phyloP scores from a whole-genome alignment of 2,329 filamentous ascomycete genomes.

The Teratosphaeria gauchensis region DNA sequence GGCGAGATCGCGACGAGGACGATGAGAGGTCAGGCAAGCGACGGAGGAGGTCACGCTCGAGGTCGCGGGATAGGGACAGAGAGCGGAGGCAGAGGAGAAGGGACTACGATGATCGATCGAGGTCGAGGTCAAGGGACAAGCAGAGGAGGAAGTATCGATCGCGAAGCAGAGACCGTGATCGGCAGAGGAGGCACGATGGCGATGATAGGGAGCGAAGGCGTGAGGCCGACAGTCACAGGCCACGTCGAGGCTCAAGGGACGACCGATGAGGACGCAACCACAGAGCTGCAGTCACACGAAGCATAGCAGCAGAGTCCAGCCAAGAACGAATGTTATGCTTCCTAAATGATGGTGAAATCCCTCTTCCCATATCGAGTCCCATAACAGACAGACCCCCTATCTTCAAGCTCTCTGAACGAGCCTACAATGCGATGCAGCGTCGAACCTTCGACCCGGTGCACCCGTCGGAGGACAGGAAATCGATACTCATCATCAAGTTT shows the following conservation, averaged over 20 bases:
- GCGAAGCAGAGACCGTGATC: conserved; percentile 9
- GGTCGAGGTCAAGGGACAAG: conserved; percentile 12
- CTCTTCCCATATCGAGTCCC: no score
- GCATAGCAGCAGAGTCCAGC: no score
- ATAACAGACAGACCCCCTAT: no score
- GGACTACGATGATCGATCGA: conserved; percentile 3
- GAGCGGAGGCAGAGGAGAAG: conserved; percentile 15
- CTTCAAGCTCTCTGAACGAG: no score
- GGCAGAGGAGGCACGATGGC: not conserved
- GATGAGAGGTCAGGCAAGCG: conserved; percentile 12
- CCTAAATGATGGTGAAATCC: not conserved
- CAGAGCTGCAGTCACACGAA: not conserved
- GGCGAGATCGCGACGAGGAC: conserved; percentile 9
- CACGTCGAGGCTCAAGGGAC: conserved; percentile 3
- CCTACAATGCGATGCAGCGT: no score
- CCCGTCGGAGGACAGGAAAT: no score
- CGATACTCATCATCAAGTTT: no score
- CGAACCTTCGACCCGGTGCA: no score
- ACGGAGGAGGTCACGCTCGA: conserved; percentile 19
- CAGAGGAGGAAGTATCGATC: conserved; percentile 11
- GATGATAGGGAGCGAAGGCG: conserved; percentile 4
- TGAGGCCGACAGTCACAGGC: not conserved
- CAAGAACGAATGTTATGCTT: not conserved
- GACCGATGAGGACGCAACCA: conserved; percentile 3
- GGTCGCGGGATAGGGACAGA: conserved; percentile 14